Evolutionary conservation across 2,329 filamentous ascomycete species (phyloP), one percentile per base, ranked within the genome.

Genomic region (Leptographium wingfieldii): DNA sequence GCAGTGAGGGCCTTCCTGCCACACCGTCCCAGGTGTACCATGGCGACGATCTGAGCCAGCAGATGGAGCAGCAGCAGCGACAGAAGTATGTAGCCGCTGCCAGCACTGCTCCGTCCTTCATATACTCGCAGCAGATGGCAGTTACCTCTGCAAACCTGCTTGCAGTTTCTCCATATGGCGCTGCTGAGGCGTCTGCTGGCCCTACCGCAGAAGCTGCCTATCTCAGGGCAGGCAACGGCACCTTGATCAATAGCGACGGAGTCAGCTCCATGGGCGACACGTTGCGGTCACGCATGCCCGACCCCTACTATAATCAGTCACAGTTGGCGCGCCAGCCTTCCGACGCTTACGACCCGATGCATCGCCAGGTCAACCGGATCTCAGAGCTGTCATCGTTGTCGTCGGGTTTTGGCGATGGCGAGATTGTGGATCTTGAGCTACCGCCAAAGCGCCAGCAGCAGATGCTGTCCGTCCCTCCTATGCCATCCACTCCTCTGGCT

Each of bases 401-500:
- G 0, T 86, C 83, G 0, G 83, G 82, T 7, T 85, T 85, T 63
- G 83, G 83, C 22, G 82, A 86, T 65, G 80, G 77, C 29, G 80
- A 84, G 53, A 81, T 84, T 33, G 35, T 59, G 57, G 75, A 81
- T 38, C 70, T 60, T 59, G 67, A 58, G 56, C 65, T 59, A 51
- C 63, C 55, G 60, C 63, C 22, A 60, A 64, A 59, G 38, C 12
- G 59, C 48, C 55, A 49, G 11, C 16, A 31, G 10, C 14, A 12
- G 12, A 5, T 46, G 19, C 10, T 25, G 11, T 46, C 14, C 55
- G 56, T 29, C 29, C 22, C 58, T 16, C 56, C 55, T 7, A 51
- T 48, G 10, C 35, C 40, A 19, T 9, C 59, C 7, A 31, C 55
- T 5, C 55, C 51, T 2, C 59, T 56, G 11, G 38, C 57, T 5